Evolutionary conservation across 2,329 filamentous ascomycete genomes (phyloP), one percentile per base, ranked within the genome.

Genomic region (Talaromyces funiculosus): DNA sequence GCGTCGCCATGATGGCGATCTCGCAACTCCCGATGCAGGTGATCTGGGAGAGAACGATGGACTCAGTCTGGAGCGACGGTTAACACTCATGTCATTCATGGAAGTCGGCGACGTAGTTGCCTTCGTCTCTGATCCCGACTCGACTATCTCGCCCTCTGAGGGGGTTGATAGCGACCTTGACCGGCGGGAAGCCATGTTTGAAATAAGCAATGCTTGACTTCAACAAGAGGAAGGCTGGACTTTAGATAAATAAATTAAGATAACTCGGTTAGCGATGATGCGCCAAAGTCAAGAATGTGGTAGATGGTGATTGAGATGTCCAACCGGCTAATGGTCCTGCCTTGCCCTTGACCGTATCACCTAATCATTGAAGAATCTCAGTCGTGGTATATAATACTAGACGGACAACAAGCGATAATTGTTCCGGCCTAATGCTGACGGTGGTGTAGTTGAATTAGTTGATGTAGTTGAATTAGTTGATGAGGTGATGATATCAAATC

Each of bases 121-220:
- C 90, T 94, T 94, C 77, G 72, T 76, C 79, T 85, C 83, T 82
- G 81, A 83, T 77, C 83, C 82, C 78, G 84, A 84, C 78, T 92
- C 90, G 75, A 88, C 79, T 77, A 93, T 91, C 81, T 95, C 91
- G 79, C 91, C 90, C 78, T 95, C 90, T 77, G 90, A 90, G 72
- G 89, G 90, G 78, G 87, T 90, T 69, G 82, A 81, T 64, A 73
- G 75, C 67, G 80, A 81, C 68, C 77, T 74, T 70, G 74, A 76
- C 69, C 72, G 72, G 76, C 77, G 73, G 64, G 80, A 79, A 67
- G 76, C 72, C 81, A 83, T 83, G 42, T 58, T 63, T 65, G 62
- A 55, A 49, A 59, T 22, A 59, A 45, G n/a, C 31, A 26, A 45
- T 31, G 24, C 53, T 55, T 33, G 45, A 31, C 5, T 40, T 49